Base-by-base conservation (phyloP, 1,284 basidiomycete genomes). In the Ceratobasidium theobromae region DNA sequence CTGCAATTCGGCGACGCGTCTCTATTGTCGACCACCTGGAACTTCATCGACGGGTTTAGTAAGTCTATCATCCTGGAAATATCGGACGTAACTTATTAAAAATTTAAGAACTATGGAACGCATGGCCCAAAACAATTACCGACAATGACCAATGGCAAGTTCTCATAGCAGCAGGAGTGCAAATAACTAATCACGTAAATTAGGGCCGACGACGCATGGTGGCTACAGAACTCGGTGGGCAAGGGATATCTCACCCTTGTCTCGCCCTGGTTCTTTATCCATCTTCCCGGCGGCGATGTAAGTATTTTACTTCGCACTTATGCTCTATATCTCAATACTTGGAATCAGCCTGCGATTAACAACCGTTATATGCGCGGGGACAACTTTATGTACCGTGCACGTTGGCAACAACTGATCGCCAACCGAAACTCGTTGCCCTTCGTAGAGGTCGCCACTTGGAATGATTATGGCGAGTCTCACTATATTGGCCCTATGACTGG, bases 341-440 rank as follows among this genome's bases (percentile, higher is more conserved):
- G n/a, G n/a, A 16, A 6, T 4, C 18, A 49, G 55, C 55, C 16
- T 21, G 43, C 9, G 18, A 45, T 77, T 73, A 77, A 77, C 75
- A 78, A 79, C 75, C 76, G 78, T 72, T 79, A 76, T 74, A 71
- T 78, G 54, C 72, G 74, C 25, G 71, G 72, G 16, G 77, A 79
- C 70, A 73, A 76, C 69, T 79, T 77, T 74, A 73, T 77, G 25
- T 75, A 76, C 62, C 72, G 74, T 43, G 72, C 72, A 14, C 74
- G 77, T 69, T 78, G 76, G 74, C 75, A 77, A 66, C 73, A 76
- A 68, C 58, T 79, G 51, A 74, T 78, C 66, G 69, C 70, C 30
- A 73, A 76, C 70, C 72, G 77, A 28, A 69, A 74, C 69, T 60
- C 68, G 52, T 68, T 77, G 60, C 72, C 75, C 60, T 71, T 75